A percentile compares a stretch with the other conserved stretches of the same genome.
Conservation (phyloP, 1,284 basidiomycete species). For the Ceratobasidium sp. region DNA sequence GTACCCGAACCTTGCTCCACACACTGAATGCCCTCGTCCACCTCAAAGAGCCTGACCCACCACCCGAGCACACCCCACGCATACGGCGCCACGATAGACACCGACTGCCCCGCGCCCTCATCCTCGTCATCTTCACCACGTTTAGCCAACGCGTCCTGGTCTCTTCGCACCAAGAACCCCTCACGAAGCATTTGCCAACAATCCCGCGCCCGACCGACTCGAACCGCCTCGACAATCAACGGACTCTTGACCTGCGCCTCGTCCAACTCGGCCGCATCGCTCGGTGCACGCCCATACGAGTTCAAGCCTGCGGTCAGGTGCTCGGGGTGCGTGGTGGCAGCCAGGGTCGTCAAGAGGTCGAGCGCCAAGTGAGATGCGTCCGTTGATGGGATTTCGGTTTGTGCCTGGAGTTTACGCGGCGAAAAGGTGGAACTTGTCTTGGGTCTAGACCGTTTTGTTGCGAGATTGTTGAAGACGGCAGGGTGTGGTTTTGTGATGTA, state of each 20-base stretch:
- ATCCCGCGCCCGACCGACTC: constrained; percentile 22
- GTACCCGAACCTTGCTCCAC: constrained; percentile 7
- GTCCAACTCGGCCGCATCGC: constrained; percentile 7
- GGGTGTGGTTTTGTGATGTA: constrained; percentile 1
- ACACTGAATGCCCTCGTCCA: neutral
- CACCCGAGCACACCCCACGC: constrained; percentile 20
- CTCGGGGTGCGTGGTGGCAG: constrained; percentile 8
- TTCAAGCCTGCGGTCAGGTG: neutral
- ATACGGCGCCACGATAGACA: constrained; percentile 8
- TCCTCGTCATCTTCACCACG: neutral
- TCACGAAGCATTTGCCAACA: constrained; percentile 21
- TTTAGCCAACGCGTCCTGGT: neutral
- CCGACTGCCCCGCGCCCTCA: neutral
- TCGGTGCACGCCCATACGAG: constrained; percentile 13
- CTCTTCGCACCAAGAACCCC: constrained; percentile 9
- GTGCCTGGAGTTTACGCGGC: constrained; percentile 14
- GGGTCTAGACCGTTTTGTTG: neutral
- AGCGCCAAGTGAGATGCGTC: constrained; percentile 25
- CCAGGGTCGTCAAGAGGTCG: constrained; percentile 14
- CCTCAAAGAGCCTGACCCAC: constrained; percentile 26
- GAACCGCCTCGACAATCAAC: neutral
- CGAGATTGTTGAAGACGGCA: neutral
- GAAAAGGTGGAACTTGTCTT: neutral
- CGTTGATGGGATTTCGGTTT: constrained; percentile 17
- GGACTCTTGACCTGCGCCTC: constrained; percentile 19